Base-by-base conservation (phyloP, 345 rosid species). In the Melastoma malabathricum region DNA sequence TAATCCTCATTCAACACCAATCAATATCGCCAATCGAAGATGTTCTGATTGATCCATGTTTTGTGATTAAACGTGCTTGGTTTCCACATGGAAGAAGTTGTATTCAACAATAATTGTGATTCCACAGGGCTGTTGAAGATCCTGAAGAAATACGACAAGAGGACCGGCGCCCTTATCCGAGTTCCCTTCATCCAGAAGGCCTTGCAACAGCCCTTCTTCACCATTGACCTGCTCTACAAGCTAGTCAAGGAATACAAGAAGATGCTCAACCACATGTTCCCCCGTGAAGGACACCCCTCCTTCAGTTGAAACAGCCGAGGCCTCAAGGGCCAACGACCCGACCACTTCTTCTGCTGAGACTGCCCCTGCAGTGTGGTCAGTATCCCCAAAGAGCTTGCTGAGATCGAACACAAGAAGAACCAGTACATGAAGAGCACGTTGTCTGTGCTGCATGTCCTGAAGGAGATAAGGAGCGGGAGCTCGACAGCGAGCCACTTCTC, bases 131-230 rank as follows among this genome's bases (percentile, higher is more conserved):
- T 93, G 78, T 97, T 76, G 43, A 92, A 92, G 65, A 92, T 92
- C 64, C 64, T 87, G 44, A 88, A 92, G 82, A 92, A 87, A 76
- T 92, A 82, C 41, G 98, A 92, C 67, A 92, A 88, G 61, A 55
- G 98, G 70, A 92, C 98, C 0, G 95, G 97, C 46, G 93, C 95
- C 56, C 71, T 92, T 27, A 84, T 84, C 59, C 94, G 97, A 4
- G 49, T 79, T 64, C 99, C 97, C 13, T 88, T 79, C 77, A 88
- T 92, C 15, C 99, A 88, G 52, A 85, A 68, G 65, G 97, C 88
- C 49, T 66, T 92, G 68, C 94, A 73, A 5, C 88, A 92, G 72
- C 99, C 99, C 2, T 92, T 92, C 68, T 92, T 75, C 80, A 81
- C 95, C 10, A 92, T 94, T 0, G 99, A 88, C 63, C 63, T 92